Base-by-base conservation (phyloP, 2,329 filamentous ascomycete species). In the Remersonia thermophila region DNA sequence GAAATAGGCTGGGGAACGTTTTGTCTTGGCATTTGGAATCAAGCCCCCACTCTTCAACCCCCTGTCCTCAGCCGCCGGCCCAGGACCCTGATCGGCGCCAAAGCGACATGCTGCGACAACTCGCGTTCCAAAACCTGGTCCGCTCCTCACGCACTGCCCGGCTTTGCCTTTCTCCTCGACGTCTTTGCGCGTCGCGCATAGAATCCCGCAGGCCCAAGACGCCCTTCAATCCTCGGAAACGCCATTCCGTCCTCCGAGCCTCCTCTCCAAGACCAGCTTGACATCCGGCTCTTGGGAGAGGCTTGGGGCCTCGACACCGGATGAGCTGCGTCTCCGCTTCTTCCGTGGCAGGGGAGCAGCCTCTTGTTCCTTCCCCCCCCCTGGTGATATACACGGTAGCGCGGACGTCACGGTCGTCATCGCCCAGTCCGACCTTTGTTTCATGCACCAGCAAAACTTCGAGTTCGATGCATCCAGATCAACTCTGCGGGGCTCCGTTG, bases 61-160 rank as follows among this genome's bases (percentile, higher is more conserved):
- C 28, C 35, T 15, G 33, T 26, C 28, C n/a, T 5, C 20, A 23
- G 5, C 20, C 20, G 20, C 20, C 20, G 20, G 5, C 36, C 30
- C 36, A 32, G 36, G 41, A 42, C 46, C 36, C 29, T 44, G 48
- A 51, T 52, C 48, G 42, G 42, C 44, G 40, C 35, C 35, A 45
- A 47, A 44, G 36, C 39, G 44, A 37, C 38, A 29, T 27, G 33
- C 48, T 53, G 47, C 38, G 37, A 52, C 51, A 41, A 20, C 34
- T 43, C 41, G 32, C 40, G 50, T 53, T 51, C 40, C 47, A 53
- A 34, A 40, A 42, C 33, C 30, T 14, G 30, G 14, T 20, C 27
- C 33, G 29, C 13, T 23, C 28, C 26, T 38, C 27, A 29, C 27
- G 27, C 4, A 27, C 26, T 14, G 7, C 27, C n/a, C 6, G n/a